Base-by-base conservation (phyloP, 306 rosid genomes). In the Medicago ruthenica region DNA sequence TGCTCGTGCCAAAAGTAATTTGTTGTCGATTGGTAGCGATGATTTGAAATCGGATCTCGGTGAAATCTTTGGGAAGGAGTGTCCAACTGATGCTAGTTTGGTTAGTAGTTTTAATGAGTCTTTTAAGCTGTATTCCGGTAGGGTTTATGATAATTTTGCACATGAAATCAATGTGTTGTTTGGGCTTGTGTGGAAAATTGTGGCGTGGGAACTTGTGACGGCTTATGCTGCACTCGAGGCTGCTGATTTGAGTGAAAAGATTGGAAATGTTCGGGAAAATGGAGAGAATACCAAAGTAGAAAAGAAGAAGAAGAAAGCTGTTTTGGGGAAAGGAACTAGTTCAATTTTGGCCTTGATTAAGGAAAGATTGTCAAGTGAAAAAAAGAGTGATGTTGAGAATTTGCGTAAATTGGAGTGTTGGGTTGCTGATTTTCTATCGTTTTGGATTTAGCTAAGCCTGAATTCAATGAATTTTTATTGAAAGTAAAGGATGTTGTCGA, bases 241-340 rank as follows among this genome's bases (percentile, higher is more conserved):
- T 58, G 83, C 74, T 37, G 92, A 87, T 48, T 73, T 86, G 85
- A 84, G 21, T 74, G 93, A 59, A 24, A 84, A 83, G 83, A 69
- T 78, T 41, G 67, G 62, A 74, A 77, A 75, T 36, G 85, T 72
- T 77, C 79, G 31, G 61, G 91, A 47, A 11, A 83, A 76, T 72
- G 93, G 76, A 59, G 91, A 73, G 70, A 51, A 61, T 67, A 77
- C 67, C 21, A 90, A 80, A 69, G 88, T 18, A 7, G 89, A 78
- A 10, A 88, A 84, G 86, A 91, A 87, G 96, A 90, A 89, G 84
- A 95, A 89, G 89, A 95, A 92, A 85, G 88, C 71, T 68, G 86
- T 85, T 21, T 77, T 92, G 77, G 97, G 96, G 66, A 89, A 86
- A 77, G 99, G 97, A 44, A 90, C 93, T 65, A 62, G 84, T 83